Conservation (phyloP, 805 yeast species). For the Cephaloascus fragrans region DNA sequence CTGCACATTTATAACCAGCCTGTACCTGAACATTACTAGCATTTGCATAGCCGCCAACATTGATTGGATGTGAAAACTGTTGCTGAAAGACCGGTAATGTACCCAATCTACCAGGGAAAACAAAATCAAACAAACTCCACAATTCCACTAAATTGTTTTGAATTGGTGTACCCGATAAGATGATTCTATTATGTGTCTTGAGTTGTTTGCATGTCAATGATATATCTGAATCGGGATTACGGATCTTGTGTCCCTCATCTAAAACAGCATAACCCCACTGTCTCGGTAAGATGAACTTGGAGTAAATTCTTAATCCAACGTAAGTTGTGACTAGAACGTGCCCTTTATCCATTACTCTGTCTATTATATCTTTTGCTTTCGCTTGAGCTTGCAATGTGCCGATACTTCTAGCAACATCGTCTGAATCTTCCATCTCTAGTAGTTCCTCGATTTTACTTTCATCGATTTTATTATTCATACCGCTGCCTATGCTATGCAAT, state of each 20-base stretch:
- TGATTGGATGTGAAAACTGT: constrained; percentile 88
- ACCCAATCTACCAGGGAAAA: constrained; percentile 90
- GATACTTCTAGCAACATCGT: constrained; percentile 14
- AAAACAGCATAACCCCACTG: constrained; percentile 86
- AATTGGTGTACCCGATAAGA: constrained; percentile 92
- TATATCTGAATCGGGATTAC: constrained; percentile 88
- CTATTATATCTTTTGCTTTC: constrained; percentile 38
- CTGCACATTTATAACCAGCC: constrained; percentile 94
- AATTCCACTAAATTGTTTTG: constrained; percentile 87
- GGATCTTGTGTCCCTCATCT: constrained; percentile 95
- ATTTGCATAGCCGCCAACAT: constrained; percentile 96
- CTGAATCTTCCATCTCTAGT: constrained; percentile 35
- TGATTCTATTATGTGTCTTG: constrained; percentile 76
- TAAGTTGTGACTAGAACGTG: constrained; percentile 88
- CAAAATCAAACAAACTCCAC: constrained; percentile 93
- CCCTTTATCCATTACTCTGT: constrained; percentile 55
- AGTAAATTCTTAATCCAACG: constrained; percentile 69
- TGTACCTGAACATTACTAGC: constrained; percentile 95
- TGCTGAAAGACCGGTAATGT: constrained; percentile 91
- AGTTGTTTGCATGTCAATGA: constrained; percentile 79
- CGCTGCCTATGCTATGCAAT: constrained; percentile 86
- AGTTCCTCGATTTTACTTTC: constrained; percentile 42
- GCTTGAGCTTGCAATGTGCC: constrained; percentile 19
- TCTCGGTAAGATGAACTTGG: constrained; percentile 49
- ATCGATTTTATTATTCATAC: constrained; percentile 46